Evolutionary conservation across 2,329 filamentous ascomycete genomes (phyloP), one percentile per base, ranked within the genome.

Genomic region (Aureobasidium vineae): DNA sequence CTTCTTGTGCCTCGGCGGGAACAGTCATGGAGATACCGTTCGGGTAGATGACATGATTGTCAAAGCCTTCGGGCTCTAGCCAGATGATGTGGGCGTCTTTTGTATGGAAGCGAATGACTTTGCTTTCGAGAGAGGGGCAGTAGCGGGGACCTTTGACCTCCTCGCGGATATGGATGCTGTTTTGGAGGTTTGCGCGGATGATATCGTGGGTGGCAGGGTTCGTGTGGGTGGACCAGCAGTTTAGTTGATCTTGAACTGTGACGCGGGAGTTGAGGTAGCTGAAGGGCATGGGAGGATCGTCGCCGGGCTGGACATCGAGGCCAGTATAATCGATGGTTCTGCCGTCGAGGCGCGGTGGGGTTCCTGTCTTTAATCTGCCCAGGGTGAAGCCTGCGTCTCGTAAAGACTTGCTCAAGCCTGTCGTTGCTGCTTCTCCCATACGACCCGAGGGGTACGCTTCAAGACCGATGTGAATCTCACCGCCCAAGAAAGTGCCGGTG

Each of bases 11-110:
- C 66, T 94, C 91, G 0, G 88, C 88, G 0, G 95, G 95, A 2
- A 99, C 88, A 0, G 95, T 99, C 92, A 98, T 98, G 33, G 92
- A 97, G 45, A 99, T 88, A 0, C 95, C 95, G 73, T 99, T 99
- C 0, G 95, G 95, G 74, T 99, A 99, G 66, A 99, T 88, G 52
- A 97, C 84, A 70, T 96, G 87, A 74, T 86, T 96, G 69, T 93
- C 86, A 73, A 97, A 96, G 2, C 95, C 95, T 81, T 99, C 95
- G 0, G 94, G 95, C 76, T 99, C 95, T 16, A 99, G 86, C 95
- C 95, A 99, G 65, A 99, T 89, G 70, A 97, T 91, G 73, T 99
- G 95, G 6, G 83, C 84, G 23, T 88, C 81, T 75, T 92, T 95
- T 69, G 95, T 84, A 4, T 87, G 83, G 75, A 99, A 99, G 10